Conservation (phyloP, 352 stramenopile genomes). For the Pythium phragmitis region DNA sequence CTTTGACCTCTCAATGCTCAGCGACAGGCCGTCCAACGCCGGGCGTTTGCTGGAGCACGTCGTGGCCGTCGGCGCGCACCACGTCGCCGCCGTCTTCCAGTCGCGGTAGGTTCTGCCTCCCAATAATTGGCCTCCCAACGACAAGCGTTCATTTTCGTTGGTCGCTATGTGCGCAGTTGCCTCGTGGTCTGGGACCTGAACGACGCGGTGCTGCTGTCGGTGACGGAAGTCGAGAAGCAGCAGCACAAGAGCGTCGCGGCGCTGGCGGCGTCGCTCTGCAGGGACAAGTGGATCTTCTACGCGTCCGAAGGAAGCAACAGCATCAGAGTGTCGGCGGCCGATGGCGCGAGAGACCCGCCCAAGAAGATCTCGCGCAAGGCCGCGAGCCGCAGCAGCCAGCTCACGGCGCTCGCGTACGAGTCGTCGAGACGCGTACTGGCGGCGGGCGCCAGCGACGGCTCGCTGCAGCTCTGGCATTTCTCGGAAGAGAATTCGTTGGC, state of each 20-base stretch:
- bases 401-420: conserved; percentile 56
- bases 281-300: conserved; percentile 72
- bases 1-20: conserved; percentile 56
- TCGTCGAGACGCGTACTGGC: conserved; percentile 49
- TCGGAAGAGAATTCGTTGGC: conserved; percentile 38
- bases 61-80: conserved; percentile 39
- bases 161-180: conserved; percentile 11
- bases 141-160: neutral
- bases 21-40: conserved; percentile 4
- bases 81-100: conserved; percentile 60
- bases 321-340: conserved; percentile 50
- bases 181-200: conserved; percentile 69
- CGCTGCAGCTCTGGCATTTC: conserved; percentile 63
- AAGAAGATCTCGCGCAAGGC: conserved; percentile 79
- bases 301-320: conserved; percentile 70
- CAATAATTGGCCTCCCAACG: neutral
- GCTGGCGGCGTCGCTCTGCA: conserved; percentile 53
- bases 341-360: conserved; percentile 38
- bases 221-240: conserved; percentile 63
- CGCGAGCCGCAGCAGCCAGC: conserved; percentile 49
- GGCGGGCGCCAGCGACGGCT: conserved; percentile 64
- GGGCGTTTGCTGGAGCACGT: conserved; percentile 49
- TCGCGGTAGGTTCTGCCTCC: conserved; percentile 24
- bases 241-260: conserved; percentile 51
- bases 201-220: conserved; percentile 54